Evolutionary conservation across 345 rosid genomes (phyloP), one percentile per base, ranked within the genome.

Genomic region (Euphorbia pulcherrima): DNA sequence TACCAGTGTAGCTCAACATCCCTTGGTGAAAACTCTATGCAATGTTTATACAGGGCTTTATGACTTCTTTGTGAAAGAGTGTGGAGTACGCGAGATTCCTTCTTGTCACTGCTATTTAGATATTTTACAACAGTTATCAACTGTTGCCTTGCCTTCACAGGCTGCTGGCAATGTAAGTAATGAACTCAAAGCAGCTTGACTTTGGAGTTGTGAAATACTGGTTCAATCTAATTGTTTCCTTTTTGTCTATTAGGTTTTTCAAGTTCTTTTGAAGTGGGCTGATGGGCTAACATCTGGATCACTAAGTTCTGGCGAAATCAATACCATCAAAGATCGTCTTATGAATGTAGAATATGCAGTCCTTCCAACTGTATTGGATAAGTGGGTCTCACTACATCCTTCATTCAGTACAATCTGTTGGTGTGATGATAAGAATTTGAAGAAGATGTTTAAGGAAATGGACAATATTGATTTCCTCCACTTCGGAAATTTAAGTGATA

Each of bases 331-430:
- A 78, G 88, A 88, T 57, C 80, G 80, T 74, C 87, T 94, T 74
- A 55, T 39, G 65, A 81, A 86, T 79, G 64, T 68, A 64, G 94
- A 90, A 37, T 85, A 72, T 73, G 77, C 84, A 3, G 84, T 89
- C 72, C 91, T 93, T 75, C 97, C 96, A 66, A 85, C 98, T 44
- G 64, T 67, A 50, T 74, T 67, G 54, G 87, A 89, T 71, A 86
- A 84, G 74, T 93, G 96, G 97, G 96, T 89, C 63, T 90, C 97
- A 26, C 69, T 90, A 61, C 96, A 93, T 74, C 81, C 89, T 62
- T 89, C 96, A 28, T 86, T 78, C 62, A 92, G 96, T 78, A 81
- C 84, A 37, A 84, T 90, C 28, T 90, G 94, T 74, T 93, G 97
- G 98, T 85, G 86, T 75, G 94, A 90, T 68, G 84, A 89, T 77